Evolutionary conservation across 2,329 filamentous ascomycete genomes (phyloP).

Genomic region (Kalmusia sp.): DNA sequence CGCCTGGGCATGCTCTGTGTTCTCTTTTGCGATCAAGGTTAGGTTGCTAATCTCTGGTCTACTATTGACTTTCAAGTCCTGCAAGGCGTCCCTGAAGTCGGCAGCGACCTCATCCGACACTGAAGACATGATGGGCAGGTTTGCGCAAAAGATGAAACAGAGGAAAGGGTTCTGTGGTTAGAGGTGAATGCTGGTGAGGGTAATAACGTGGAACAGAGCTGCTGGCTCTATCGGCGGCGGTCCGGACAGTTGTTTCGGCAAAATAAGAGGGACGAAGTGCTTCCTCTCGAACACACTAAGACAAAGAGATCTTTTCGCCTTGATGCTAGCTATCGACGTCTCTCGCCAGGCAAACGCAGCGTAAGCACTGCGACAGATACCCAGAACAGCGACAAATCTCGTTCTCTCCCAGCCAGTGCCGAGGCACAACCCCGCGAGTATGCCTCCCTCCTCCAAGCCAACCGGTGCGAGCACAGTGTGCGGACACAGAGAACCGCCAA

Average conservation of each 20-base stretch:
- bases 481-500: slow-evolving; percentile 21
- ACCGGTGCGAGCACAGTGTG: slow-evolving; percentile 23
- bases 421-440: slow-evolving; percentile 34
- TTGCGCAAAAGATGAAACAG: slow-evolving; percentile 21
- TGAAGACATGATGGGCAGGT: slow-evolving; percentile 66
- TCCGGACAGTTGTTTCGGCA: slow-evolving; percentile 33
- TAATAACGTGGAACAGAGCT: slow-evolving; percentile 25
- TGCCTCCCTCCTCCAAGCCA: slow-evolving; percentile 40
- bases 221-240: slow-evolving; percentile 30
- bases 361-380: slow-evolving; percentile 38
- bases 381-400: slow-evolving; percentile 42
- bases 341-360: slow-evolving; percentile 41
- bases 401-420: slow-evolving; percentile 42
- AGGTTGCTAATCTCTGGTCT: slow-evolving; percentile 96
- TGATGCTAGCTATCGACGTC: slow-evolving; percentile 56
- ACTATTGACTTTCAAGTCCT: slow-evolving; percentile 89
- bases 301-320: slow-evolving; percentile 50
- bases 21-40: slow-evolving; percentile 96
- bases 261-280: slow-evolving; percentile 48
- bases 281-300: slow-evolving; percentile 49
- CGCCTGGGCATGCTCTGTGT: slow-evolving; percentile 91
- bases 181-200: slow-evolving; percentile 27
- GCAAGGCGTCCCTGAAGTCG: slow-evolving; percentile 91
- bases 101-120: slow-evolving; percentile 86
- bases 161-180: slow-evolving; percentile 31